Evolutionary conservation across 306 rosid genomes (phyloP).

Genomic region (Parietaria judaica): DNA sequence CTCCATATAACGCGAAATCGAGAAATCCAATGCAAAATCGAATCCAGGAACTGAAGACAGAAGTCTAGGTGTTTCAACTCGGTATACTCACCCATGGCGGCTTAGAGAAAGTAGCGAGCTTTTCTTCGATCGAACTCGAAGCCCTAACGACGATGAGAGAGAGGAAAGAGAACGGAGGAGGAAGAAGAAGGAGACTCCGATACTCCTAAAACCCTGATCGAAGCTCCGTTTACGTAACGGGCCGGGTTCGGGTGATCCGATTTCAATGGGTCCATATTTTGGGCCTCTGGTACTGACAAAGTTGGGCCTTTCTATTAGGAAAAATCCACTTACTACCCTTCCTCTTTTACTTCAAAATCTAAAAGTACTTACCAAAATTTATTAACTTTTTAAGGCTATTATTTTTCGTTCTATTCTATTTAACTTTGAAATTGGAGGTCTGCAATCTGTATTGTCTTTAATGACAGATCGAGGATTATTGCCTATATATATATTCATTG

Average conservation of each 20-base stretch:
- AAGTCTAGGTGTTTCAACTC: background rate
- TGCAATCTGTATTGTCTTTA: too few relatives aligned
- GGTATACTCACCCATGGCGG: constrained; percentile 7
- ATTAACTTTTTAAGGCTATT: too few relatives aligned
- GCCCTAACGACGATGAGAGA: constrained; percentile 7
- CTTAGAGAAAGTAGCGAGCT: background rate
- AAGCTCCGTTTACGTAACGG: background rate
- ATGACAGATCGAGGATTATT: too few relatives aligned
- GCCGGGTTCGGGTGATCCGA: background rate
- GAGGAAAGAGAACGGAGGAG: background rate
- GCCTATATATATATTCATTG: too few relatives aligned
- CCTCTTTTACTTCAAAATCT: too few relatives aligned
- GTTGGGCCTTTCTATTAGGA: background rate
- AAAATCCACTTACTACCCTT: too few relatives aligned
- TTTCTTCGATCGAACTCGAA: background rate
- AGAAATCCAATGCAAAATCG: too few relatives aligned
- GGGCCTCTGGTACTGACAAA: background rate
- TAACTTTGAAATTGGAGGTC: too few relatives aligned
- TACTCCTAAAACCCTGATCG: constrained; percentile 21
- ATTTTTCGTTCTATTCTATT: too few relatives aligned
- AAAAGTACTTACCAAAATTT: too few relatives aligned
- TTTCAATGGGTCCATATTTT: background rate
- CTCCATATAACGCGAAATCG: too few relatives aligned
- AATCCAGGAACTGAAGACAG: background rate
- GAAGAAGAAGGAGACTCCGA: background rate